Evolutionary conservation across 2,329 filamentous ascomycete genomes (phyloP).

Genomic region (Cryphonectria nitschkei): DNA sequence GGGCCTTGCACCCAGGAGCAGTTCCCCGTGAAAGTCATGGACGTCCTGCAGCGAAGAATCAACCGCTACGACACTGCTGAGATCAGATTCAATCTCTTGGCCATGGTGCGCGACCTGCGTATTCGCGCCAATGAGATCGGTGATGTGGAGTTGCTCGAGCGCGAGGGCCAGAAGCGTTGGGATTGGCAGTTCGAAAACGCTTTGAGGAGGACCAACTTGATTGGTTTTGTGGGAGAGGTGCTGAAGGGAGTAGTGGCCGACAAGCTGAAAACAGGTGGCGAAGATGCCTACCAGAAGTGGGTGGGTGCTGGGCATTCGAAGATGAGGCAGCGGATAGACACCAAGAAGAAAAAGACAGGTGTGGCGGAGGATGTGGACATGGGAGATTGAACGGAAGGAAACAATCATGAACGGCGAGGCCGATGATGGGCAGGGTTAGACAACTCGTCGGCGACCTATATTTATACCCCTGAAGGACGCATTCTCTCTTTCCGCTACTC

Average conservation of each 20-base stretch:
- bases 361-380: constrained; percentile 39
- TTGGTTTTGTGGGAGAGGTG: constrained; percentile 90
- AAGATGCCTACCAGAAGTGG: constrained; percentile 72
- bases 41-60: constrained; percentile 84
- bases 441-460: constrained; percentile 11
- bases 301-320: constrained; percentile 58
- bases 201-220: constrained; percentile 89
- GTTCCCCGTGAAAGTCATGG: constrained; percentile 80
- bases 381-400: constrained; percentile 31
- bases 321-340: constrained; percentile 39
- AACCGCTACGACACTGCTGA: constrained; percentile 82
- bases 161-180: constrained; percentile 80
- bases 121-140: constrained; percentile 78
- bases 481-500: not conserved
- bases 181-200: constrained; percentile 97
- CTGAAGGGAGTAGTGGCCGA: constrained; percentile 80
- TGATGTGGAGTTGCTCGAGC: constrained; percentile 75
- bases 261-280: constrained; percentile 70
- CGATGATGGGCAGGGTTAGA: constrained; percentile 11
- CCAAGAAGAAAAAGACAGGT: constrained; percentile 36
- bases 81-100: constrained; percentile 94
- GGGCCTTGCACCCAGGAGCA: constrained; percentile 70
- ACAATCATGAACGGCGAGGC: not conserved
- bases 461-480: constrained; percentile 14
- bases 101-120: constrained; percentile 84